These are phyloP conservation scores for Pseudocercospora fijiensis DNA, from an alignment of 2,329 filamentous ascomycete genomes.

Conservation along the genomic window DNA sequence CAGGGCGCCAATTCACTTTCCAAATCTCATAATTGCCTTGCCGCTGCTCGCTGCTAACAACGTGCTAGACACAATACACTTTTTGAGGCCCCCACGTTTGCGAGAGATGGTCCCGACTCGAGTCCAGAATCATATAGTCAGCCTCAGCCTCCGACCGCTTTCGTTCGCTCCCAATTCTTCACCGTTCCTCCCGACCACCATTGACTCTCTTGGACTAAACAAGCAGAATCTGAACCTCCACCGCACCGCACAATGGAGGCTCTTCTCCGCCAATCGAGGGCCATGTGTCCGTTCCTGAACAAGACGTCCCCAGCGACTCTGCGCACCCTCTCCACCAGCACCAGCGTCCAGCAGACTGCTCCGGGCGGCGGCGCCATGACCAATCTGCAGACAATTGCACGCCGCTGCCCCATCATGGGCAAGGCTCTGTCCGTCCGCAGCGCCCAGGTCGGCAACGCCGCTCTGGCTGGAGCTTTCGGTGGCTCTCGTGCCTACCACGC, in stretches of 20 bases:
- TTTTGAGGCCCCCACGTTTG: conserved; percentile 3
- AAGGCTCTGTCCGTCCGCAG: conserved; percentile 83
- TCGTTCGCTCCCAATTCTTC: neutral
- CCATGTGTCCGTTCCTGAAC: conserved; percentile 96
- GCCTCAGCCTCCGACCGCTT: neutral
- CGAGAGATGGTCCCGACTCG: neutral
- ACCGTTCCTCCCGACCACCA: neutral
- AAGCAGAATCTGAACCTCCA: neutral
- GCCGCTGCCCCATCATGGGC: conserved; percentile 97
- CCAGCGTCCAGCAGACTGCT: conserved; percentile 63
- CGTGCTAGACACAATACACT: neutral
- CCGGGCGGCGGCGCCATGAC: conserved; percentile 87
- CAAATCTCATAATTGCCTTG: no score
- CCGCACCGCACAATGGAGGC: conserved; percentile 70
- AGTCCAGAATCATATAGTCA: conserved; percentile 7
- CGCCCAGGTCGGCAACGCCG: conserved; percentile 49
- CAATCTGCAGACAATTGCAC: conserved; percentile 89
- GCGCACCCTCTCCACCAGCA: conserved; percentile 79
- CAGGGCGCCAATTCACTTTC: neutral
- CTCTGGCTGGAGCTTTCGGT: conserved; percentile 51
- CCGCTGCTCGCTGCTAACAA: neutral
- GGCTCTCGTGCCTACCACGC: conserved; percentile 51
- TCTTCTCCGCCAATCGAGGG: conserved; percentile 89
- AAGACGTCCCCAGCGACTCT: conserved; percentile 89
- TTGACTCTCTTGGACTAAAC: neutral